Evolutionary conservation across 2,329 filamentous ascomycete species (phyloP), one percentile per base, ranked within the genome.

Genomic region (Ascochyta fabae): DNA sequence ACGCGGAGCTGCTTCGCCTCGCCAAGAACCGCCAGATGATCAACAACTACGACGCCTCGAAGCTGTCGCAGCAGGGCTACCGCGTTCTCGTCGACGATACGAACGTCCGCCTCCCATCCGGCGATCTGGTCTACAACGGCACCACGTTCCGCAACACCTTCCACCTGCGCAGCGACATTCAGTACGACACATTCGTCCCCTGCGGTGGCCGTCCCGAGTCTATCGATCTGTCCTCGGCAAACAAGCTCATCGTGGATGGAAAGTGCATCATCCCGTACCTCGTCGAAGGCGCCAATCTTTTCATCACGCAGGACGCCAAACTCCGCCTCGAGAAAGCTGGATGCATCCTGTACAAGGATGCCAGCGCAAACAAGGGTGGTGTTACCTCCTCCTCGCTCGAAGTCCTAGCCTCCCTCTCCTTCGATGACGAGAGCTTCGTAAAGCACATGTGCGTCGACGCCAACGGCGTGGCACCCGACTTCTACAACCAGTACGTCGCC

Each of bases 261-360:
- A 97, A 96, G 81, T 84, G 85, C 22, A 86, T 84, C 10, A 89
- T 99, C 58, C 93, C 94, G 0, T 99, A 96, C 79, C 95, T 99
- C 49, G 94, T 99, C 40, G 95, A 99, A 79, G 95, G 95, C 48
- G 95, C 95, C 77, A 99, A 98, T 76, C 83, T 99, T 50, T 99
- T 99, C 85, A 96, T 99, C 79, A 97, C 95, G 0, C 95, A 99
- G 78, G 95, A 99, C 70, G 94, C 94, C 68, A 98, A 98, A 81
- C 84, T 98, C 51, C 90, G 92, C 23, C 86, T 99, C 13, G 95
- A 99, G 80, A 89, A 92, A 67, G 93, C 94, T n/a, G 95, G 95
- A 57, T 96, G 92, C 72, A 87, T 98, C 68, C 79, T 99, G 36
- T 97, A 92, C 88, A 99, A 99, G 81, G 95, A 99, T 76, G 95